Evolutionary conservation across 78 protist species (phyloP), one percentile per base, ranked within the genome.

Genomic region (Bodo saltans): DNA sequence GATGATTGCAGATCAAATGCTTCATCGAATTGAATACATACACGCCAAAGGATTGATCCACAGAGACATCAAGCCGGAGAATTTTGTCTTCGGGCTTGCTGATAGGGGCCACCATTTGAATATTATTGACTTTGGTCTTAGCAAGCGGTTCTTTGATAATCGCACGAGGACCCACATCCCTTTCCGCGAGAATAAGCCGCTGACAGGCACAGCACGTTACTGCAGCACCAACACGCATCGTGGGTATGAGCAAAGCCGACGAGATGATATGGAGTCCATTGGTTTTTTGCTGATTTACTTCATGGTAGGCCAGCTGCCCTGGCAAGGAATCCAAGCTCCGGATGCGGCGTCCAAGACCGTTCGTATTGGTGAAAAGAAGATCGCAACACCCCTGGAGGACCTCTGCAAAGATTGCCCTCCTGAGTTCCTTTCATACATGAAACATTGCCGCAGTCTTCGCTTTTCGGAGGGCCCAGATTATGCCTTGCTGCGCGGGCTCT

Each of bases 181-280:
- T 0, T 85, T 41, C 78, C 38, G 91, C 4, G 90, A 91, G 41
- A 67, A 83, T n/a, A 88, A 83, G 74, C 34, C 40, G 38, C 69
- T 90, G 83, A 90, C 90, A 8, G 87, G 90, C 27, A 88, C 92
- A 41, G 86, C 90, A 33, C 85, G 92, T 27, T 90, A 90, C 42
- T 88, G 88, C 23, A 40, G 78, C n/a, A 41, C 88, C 76, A 84
- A 84, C 75, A 85, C 72, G 27, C 91, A 90, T 38, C n/a, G 21
- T 0, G 91, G 92, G 26, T 0, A 69, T 47, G 97, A 94, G 70
- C 99, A 97, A 82, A 69, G 89, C 74, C 78, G 99, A 8, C 91
- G 99, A 28, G 99, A 97, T 72, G 99, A 97, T 74, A 85, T 96
- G 53, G 98, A 96, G 82, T 74, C 91, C 26, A 68, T 93, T 29